These are phyloP conservation scores for Wickerhamia fluorescens DNA, from an alignment of 805 yeast genomes.

Conservation along the genomic window DNA sequence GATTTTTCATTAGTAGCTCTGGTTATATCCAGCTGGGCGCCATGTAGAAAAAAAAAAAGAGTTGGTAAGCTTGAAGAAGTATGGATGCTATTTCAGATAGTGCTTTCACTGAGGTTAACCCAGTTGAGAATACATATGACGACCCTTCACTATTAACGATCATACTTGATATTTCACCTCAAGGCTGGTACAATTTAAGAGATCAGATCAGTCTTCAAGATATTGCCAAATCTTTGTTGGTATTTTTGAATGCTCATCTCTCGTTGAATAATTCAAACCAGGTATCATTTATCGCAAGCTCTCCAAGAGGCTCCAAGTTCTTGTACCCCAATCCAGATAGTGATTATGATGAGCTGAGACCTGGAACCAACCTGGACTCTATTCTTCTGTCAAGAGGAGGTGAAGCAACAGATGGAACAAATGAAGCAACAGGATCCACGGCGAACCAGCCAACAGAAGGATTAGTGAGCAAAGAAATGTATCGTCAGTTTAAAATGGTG, in stretches of 20 bases:
- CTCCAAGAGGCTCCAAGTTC: conserved; percentile 60
- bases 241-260: conserved; percentile 80
- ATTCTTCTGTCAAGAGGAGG: too few species aligned
- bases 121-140: conserved; percentile 24
- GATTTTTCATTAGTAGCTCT: background rate
- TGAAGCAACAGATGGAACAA: conserved; percentile 6
- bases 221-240: conserved; percentile 58
- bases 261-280: conserved; percentile 78
- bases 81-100: conserved; percentile 70
- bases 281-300: conserved; percentile 75
- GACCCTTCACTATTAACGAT: conserved; percentile 74
- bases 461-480: conserved; percentile 56
- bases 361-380: conserved; percentile 2
- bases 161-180: conserved; percentile 70
- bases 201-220: conserved; percentile 48
- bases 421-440: conserved; percentile 1
- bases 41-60: too few species aligned
- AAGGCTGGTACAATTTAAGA: conserved; percentile 50
- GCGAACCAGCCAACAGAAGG: conserved; percentile 10
- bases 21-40: too few species aligned
- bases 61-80: too few species aligned
- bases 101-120: conserved; percentile 33
- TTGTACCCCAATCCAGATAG: conserved; percentile 52
- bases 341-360: conserved; percentile 9
- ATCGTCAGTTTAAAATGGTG: conserved; percentile 73